phyloP scores from a whole-genome alignment of 164 flowering plant genomes.

The Annona cherimola region DNA sequence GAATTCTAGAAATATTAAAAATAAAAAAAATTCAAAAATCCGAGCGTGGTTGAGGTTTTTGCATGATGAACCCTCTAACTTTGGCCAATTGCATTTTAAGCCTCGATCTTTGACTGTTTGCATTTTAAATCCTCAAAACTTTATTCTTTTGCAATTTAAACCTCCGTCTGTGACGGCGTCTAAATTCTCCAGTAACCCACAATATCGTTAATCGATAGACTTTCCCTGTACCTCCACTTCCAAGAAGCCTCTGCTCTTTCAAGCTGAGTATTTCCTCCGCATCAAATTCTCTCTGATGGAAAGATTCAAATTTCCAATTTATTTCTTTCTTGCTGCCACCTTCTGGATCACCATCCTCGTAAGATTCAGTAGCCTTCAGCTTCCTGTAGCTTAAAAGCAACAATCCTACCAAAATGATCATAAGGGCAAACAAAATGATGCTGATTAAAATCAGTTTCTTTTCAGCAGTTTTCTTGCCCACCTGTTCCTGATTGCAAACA shows the following conservation, averaged over 20 bases:
- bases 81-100: too few relatives aligned
- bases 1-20: too few relatives aligned
- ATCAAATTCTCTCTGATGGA: slow-evolving; percentile 59
- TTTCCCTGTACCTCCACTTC: slow-evolving; percentile 82
- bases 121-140: too few relatives aligned
- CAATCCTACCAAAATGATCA: slow-evolving; percentile 35
- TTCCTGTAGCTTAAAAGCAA: slow-evolving; percentile 45
- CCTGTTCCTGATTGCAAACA: slow-evolving; percentile 31
- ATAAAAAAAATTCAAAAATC: too few relatives aligned
- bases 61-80: too few relatives aligned
- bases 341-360: slow-evolving; percentile 21
- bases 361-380: slow-evolving; percentile 30
- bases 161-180: too few relatives aligned
- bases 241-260: slow-evolving; percentile 67
- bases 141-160: too few relatives aligned
- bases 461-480: slow-evolving; percentile 16
- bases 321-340: slow-evolving; percentile 24
- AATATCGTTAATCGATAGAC: slow-evolving; percentile 87
- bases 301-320: slow-evolving; percentile 61
- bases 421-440: slow-evolving; percentile 27
- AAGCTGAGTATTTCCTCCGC: slow-evolving; percentile 59
- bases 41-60: too few relatives aligned
- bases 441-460: slow-evolving; percentile 26
- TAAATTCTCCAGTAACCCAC: too few relatives aligned
- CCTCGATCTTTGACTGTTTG: too few relatives aligned